Evolutionary conservation across 306 rosid species (phyloP).

Genomic region (Castanospermum australe): DNA sequence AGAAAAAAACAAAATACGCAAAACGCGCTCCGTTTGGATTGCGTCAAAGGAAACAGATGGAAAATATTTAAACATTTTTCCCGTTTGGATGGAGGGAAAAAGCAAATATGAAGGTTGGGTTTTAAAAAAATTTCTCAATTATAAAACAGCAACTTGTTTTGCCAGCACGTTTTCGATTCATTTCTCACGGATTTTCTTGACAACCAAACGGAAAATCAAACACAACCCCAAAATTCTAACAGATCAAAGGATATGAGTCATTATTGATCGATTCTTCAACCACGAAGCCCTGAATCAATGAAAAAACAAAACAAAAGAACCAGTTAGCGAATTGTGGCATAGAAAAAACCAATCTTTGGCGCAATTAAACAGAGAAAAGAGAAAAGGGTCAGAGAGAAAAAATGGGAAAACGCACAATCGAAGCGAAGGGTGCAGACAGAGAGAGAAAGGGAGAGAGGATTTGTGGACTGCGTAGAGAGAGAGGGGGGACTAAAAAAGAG

Average conservation of each 20-base stretch:
- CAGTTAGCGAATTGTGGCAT: neutral
- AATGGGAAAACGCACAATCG: neutral
- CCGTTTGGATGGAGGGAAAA: neutral
- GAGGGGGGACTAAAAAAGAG: neutral
- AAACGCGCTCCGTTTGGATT: no score
- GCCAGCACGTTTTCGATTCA: neutral
- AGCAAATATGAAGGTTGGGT: no score
- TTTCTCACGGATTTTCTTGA: neutral
- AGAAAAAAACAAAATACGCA: neutral
- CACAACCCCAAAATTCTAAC: neutral
- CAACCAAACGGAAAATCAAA: neutral
- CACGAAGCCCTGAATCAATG: neutral
- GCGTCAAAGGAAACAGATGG: no score
- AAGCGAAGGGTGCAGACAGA: neutral
- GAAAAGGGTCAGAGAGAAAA: no score
- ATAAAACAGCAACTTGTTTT: no score
- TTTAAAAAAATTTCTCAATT: neutral
- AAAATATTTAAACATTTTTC: no score
- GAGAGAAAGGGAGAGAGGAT: neutral
- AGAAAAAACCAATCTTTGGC: neutral
- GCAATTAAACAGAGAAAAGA: neutral
- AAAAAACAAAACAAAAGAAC: neutral
- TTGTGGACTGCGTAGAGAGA: neutral
- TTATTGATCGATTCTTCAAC: conserved; percentile 21
- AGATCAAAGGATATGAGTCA: conserved; percentile 73